These are phyloP conservation scores for Zymoseptoria tritici DNA, from an alignment of 2,329 filamentous ascomycete genomes.

Conservation along the genomic window DNA sequence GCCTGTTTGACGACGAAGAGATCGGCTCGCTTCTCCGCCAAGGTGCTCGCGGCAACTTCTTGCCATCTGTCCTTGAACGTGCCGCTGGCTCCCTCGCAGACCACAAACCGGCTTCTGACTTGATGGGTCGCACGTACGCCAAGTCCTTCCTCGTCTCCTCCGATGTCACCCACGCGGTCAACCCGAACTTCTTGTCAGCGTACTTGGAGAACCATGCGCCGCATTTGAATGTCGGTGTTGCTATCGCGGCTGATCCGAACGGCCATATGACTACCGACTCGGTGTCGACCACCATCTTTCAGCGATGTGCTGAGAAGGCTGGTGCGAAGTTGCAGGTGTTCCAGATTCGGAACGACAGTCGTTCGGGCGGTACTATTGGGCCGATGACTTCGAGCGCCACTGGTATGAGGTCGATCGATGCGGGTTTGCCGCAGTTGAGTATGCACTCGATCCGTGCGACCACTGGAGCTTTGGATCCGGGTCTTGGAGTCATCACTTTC, in stretches of 20 bases:
- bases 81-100: conserved; percentile 61
- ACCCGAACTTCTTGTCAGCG: conserved; percentile 80
- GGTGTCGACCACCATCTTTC: conserved; percentile 72
- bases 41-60: conserved; percentile 82
- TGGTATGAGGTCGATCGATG: conserved; percentile 77
- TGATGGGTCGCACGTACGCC: conserved; percentile 76
- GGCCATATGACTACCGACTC: conserved; percentile 95
- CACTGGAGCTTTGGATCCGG: conserved; percentile 77
- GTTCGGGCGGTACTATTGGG: conserved; percentile 89
- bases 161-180: conserved; percentile 88
- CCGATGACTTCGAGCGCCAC: conserved; percentile 76
- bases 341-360: conserved; percentile 87
- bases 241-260: conserved; percentile 74
- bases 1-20: conserved; percentile 96
- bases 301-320: conserved; percentile 66
- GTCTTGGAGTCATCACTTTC: conserved; percentile 79
- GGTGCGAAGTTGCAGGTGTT: conserved; percentile 73
- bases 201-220: conserved; percentile 85
- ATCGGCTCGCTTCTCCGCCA: conserved; percentile 87
- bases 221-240: conserved; percentile 78
- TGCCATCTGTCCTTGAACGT: conserved; percentile 72
- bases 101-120: conserved; percentile 37
- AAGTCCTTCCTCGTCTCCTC: conserved; percentile 87
- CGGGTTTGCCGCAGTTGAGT: conserved; percentile 80
- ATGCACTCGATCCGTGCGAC: conserved; percentile 93